phyloP scores from a whole-genome alignment of 179 eudicot genomes.

The Patellifolia procumbens region DNA sequence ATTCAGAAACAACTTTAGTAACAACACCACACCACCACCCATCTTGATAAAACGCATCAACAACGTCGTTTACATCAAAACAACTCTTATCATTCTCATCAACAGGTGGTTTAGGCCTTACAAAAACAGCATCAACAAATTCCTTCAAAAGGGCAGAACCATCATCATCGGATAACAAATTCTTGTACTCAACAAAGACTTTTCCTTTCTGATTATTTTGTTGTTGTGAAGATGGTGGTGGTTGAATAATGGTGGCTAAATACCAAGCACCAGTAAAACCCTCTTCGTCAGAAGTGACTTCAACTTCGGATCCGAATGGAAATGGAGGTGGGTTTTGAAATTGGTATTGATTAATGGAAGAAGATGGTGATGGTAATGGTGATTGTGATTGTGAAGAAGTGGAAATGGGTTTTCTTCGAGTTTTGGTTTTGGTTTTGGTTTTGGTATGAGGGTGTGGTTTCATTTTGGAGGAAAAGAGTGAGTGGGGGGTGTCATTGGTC shows the following conservation, averaged over 20 bases:
- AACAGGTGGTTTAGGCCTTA: conserved; percentile 46
- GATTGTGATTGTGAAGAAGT: not conserved
- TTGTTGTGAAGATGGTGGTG: not conserved
- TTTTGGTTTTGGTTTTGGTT: conserved; percentile 27
- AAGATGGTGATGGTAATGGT: too few relatives aligned
- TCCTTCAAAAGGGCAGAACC: conserved; percentile 40
- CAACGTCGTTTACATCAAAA: conserved; percentile 48
- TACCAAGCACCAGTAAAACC: conserved; percentile 53
- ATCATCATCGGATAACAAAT: conserved; percentile 35
- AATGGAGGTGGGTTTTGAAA: not conserved
- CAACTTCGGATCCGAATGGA: conserved; percentile 47
- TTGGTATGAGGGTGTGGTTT: conserved; percentile 11
- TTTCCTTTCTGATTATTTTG: conserved; percentile 2
- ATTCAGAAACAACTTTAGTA: conserved; percentile 18
- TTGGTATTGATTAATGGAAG: too few relatives aligned
- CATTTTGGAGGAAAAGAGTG: not conserved
- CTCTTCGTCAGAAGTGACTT: conserved; percentile 59
- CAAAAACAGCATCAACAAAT: conserved; percentile 28
- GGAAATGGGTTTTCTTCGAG: conserved; percentile 1
- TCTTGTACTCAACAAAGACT: conserved; percentile 48
- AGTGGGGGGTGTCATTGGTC: not conserved
- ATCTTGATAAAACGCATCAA: conserved; percentile 57
- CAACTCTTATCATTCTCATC: not conserved
- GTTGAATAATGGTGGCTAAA: conserved; percentile 42
- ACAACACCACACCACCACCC: conserved; percentile 82